phyloP scores from a whole-genome alignment of 2,329 filamentous ascomycete genomes.

The Botrytis paeoniae region DNA sequence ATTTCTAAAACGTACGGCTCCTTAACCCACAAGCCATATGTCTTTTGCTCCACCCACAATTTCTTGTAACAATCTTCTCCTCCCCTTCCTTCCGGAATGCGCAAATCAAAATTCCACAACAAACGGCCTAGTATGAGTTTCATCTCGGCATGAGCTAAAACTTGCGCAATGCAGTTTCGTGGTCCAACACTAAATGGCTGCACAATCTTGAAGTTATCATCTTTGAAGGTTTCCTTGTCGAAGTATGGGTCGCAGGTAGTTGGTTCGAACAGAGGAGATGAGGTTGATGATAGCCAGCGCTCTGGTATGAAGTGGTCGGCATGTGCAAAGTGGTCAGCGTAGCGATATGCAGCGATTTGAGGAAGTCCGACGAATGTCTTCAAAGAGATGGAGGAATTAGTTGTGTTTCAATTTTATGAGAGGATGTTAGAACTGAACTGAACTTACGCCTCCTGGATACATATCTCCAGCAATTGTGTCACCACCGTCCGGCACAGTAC shows the following conservation, averaged over 20 bases:
- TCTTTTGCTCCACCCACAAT: not conserved
- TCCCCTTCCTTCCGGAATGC: constrained; percentile 2
- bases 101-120: constrained; percentile 23
- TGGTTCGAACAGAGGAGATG: not conserved
- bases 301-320: constrained; percentile 22
- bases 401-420: not conserved
- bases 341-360: constrained; percentile 5
- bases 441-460: constrained; percentile 15
- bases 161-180: constrained; percentile 21
- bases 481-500: not conserved
- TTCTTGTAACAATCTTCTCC: not conserved
- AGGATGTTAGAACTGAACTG: not conserved
- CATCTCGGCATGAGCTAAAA: constrained; percentile 23
- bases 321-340: constrained; percentile 15
- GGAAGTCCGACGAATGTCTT: constrained; percentile 18
- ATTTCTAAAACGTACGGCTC: not conserved
- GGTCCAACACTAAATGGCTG: constrained; percentile 21
- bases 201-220: constrained; percentile 11
- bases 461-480: constrained; percentile 6
- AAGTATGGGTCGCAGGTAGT: not conserved
- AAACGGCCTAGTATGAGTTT: constrained; percentile 20
- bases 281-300: constrained; percentile 36
- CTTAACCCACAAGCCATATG: not conserved
- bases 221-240: constrained; percentile 20
- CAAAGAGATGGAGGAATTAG: not conserved